Conservation (phyloP, 495 filamentous ascomycete genomes). For the Podospora bellae-mahoneyi region DNA sequence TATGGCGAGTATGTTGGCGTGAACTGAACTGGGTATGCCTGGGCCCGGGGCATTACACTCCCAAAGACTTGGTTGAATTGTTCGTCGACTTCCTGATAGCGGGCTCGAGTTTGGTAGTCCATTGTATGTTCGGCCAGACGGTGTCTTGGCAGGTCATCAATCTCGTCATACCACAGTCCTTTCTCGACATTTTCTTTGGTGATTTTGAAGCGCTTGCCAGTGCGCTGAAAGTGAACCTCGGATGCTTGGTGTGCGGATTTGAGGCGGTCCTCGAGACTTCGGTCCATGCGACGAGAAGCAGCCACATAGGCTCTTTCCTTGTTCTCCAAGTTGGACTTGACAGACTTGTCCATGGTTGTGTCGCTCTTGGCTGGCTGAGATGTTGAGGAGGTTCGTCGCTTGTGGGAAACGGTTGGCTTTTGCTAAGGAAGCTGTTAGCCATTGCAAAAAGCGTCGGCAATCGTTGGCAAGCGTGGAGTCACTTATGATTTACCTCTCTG, state of each 20-base stretch:
- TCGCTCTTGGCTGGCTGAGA: background rate
- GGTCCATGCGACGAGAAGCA: conserved; percentile 85
- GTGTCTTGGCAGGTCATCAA: conserved; percentile 58
- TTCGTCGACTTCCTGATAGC: background rate
- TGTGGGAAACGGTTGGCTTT: background rate
- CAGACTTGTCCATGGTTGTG: conserved; percentile 44
- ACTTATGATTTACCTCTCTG: background rate
- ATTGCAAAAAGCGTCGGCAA: background rate
- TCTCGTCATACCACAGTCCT: conserved; percentile 97
- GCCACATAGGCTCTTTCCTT: conserved; percentile 95
- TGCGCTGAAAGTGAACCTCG: conserved; percentile 83
- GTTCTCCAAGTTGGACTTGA: conserved; percentile 73
- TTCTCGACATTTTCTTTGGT: conserved; percentile 84
- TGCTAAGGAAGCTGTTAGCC: background rate
- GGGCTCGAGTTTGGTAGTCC: background rate
- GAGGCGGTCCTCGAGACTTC: conserved; percentile 82
- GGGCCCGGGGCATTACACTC: background rate
- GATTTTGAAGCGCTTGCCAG: conserved; percentile 78
- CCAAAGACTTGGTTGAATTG: background rate
- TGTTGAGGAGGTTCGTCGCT: background rate
- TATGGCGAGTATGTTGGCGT: background rate
- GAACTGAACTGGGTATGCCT: background rate
- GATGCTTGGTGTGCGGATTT: conserved; percentile 87
- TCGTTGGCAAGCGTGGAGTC: background rate
- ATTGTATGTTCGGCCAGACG: background rate